These are phyloP conservation scores for Teratosphaeria pseudoeucalypti DNA, from an alignment of 2,329 filamentous ascomycete species.

Conservation along the genomic window DNA sequence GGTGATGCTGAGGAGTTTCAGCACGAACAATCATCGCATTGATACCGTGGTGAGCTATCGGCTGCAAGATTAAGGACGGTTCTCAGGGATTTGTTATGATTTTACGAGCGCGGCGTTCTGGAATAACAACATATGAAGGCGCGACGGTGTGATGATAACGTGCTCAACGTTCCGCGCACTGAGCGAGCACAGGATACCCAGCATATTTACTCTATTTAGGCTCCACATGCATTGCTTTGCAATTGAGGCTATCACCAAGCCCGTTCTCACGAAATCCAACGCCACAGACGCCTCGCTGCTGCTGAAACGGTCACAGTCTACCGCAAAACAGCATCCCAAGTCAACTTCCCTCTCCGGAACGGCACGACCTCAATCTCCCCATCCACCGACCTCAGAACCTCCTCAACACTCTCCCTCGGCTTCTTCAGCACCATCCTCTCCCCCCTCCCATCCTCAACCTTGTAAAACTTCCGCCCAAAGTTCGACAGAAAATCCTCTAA, in stretches of 20 bases:
- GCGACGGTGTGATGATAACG: background rate
- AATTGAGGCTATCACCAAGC: background rate
- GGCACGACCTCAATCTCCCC: slow-evolving; percentile 51
- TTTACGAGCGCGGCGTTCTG: background rate
- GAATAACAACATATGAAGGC: background rate
- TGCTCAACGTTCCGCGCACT: background rate
- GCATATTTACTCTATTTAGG: background rate
- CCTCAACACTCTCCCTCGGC: slow-evolving; percentile 44
- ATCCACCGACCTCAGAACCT: slow-evolving; percentile 44
- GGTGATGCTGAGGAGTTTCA: slow-evolving; percentile 91
- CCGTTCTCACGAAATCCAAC: background rate
- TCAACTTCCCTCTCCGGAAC: slow-evolving; percentile 52
- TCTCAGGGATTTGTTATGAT: background rate
- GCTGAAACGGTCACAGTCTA: background rate
- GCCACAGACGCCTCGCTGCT: background rate
- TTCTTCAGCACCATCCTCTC: slow-evolving; percentile 49
- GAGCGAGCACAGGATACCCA: background rate
- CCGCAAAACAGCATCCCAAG: slow-evolving; percentile 33
- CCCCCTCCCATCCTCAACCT: slow-evolving; percentile 34
- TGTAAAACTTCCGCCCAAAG: slow-evolving; percentile 50
- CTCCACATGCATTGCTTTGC: background rate
- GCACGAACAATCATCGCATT: slow-evolving; percentile 85
- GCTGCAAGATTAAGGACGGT: slow-evolving; percentile 2
- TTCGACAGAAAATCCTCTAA: slow-evolving; percentile 48
- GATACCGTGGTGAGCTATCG: slow-evolving; percentile 94